Evolutionary conservation across 441 rosid species (phyloP), one percentile per base, ranked within the genome.

Genomic region (Euphorbia corollata): DNA sequence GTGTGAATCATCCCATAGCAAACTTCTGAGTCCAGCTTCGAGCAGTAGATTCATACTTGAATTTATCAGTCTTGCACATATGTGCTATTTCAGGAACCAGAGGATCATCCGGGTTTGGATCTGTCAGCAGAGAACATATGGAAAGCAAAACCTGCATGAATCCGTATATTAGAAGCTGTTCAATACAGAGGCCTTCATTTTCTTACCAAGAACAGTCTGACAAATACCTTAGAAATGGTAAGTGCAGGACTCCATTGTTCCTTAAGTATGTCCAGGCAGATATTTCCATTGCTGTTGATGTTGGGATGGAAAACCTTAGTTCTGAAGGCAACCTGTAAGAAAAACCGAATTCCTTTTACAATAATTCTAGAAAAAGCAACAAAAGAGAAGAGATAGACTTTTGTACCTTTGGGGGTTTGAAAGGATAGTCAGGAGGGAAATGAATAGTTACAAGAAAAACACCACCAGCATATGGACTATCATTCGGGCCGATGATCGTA

Each of bases 1-100:
- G 47, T 8, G 47, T 41, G 6, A 10, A 8, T 41, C 47, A 41
- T 8, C 47, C 94, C 94, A 88, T 86, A 60, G 90, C 95, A 57
- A 86, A 88, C 76, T 88, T 88, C 72, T 88, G 91, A 68, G 95
- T 86, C 95, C 95, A 88, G 83, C 87, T 85, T 74, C 90, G 75
- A 38, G 92, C 90, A 8, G 91, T 88, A 16, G 88, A 80, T 82
- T 86, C 94, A 2, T 88, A 88, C 82, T 86, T 88, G 71, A 67
- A 80, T 77, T 78, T 77, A 80, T 86, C 92, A 0, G 90, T 83
- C 86, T 88, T 88, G 79, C 86, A 88, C 88, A 88, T 84, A 55
- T 88, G 92, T 65, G 95, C 95, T 12, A 88, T 86, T 74, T 88
- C 95, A 0, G 95, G 95, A 24, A 88, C 95, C 84, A 88, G 74